Conservation (phyloP, 768 basidiomycete species). For the Daedalea quercina region DNA sequence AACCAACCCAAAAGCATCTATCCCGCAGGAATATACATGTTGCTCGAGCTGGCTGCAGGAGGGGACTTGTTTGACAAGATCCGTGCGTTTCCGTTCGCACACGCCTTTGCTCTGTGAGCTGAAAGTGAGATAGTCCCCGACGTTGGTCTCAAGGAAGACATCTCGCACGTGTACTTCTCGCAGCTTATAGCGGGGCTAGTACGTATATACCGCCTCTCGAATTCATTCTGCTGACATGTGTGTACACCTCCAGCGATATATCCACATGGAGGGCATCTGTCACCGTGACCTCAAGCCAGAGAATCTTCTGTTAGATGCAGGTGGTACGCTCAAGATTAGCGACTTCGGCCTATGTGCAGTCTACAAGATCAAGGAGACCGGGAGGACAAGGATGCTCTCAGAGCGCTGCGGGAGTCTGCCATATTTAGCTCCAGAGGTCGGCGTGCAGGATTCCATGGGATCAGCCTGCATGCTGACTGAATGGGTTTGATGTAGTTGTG, state of each 20-base stretch:
- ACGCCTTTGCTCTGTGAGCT: not conserved
- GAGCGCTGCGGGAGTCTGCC: slow-evolving; percentile 91
- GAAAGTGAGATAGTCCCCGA: slow-evolving; percentile 65
- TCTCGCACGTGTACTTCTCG: slow-evolving; percentile 86
- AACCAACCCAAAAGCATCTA: slow-evolving; percentile 41
- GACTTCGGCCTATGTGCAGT: slow-evolving; percentile 95
- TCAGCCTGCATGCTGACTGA: not conserved
- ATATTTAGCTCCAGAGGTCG: slow-evolving; percentile 91
- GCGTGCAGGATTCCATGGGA: slow-evolving; percentile 9
- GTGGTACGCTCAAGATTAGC: slow-evolving; percentile 84
- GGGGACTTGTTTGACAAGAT: slow-evolving; percentile 99
- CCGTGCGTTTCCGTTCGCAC: slow-evolving; percentile 38
- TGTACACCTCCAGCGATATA: slow-evolving; percentile 50
- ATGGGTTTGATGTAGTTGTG: slow-evolving; percentile 44
- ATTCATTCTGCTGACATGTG: not conserved
- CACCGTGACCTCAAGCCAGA: slow-evolving; percentile 98
- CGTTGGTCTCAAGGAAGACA: slow-evolving; percentile 76
- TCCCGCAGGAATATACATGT: slow-evolving; percentile 83
- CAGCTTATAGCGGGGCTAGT: slow-evolving; percentile 85
- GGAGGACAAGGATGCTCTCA: slow-evolving; percentile 66
- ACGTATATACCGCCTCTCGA: slow-evolving; percentile 17
- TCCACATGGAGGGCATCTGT: slow-evolving; percentile 86
- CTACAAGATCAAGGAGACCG: slow-evolving; percentile 75
- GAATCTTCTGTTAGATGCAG: slow-evolving; percentile 80
- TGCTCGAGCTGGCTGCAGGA: slow-evolving; percentile 87